Evolutionary conservation across 768 basidiomycete species (phyloP).

Genomic region (Lentinula detonsa): DNA sequence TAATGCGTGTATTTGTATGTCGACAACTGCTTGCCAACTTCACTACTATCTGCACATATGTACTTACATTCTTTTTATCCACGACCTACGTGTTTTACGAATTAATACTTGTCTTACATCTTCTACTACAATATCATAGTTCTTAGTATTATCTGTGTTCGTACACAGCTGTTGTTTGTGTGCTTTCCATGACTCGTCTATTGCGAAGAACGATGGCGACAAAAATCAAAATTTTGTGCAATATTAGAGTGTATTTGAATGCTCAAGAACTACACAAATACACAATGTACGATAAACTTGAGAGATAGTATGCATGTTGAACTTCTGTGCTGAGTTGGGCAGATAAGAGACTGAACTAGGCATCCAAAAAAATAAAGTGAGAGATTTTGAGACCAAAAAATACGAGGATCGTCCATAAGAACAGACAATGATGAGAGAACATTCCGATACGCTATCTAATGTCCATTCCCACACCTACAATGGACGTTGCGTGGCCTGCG

Average conservation of each 20-base stretch:
- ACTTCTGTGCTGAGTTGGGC: not conserved
- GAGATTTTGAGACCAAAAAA: not conserved
- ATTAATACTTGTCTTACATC: not conserved
- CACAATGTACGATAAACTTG: not conserved
- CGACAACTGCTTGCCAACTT: not conserved
- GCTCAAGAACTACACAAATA: not conserved
- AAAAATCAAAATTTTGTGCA: not conserved
- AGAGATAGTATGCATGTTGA: not conserved
- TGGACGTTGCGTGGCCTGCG: not conserved
- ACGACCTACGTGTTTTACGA: not conserved
- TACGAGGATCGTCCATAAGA: not conserved
- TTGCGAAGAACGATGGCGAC: too few relatives aligned
- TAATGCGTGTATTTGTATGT: not conserved
- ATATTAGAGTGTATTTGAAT: not conserved
- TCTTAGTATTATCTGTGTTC: not conserved
- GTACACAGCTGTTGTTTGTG: too few relatives aligned
- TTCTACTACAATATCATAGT: not conserved
- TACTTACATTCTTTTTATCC: not conserved
- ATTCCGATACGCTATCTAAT: not conserved
- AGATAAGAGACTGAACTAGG: not conserved
- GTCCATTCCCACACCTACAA: not conserved
- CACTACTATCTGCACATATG: not conserved
- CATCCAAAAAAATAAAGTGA: not conserved
- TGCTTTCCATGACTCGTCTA: too few relatives aligned
- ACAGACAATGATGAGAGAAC: not conserved